phyloP scores from a whole-genome alignment of 2,329 filamentous ascomycete species.

The Amylocarpus encephaloides region DNA sequence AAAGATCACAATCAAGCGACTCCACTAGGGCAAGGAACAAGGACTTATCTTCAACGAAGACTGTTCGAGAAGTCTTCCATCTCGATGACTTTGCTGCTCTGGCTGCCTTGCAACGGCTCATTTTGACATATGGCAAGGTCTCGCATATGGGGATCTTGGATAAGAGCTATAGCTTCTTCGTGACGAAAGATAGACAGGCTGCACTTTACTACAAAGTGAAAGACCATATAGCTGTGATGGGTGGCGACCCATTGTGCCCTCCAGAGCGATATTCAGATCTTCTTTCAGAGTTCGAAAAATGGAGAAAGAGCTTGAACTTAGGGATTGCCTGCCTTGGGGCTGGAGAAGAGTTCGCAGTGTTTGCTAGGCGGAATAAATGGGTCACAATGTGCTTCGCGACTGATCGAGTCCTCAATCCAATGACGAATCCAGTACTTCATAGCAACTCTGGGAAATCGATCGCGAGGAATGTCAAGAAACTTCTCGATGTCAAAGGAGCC shows the following conservation, averaged over 20 bases:
- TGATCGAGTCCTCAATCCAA: conserved; percentile 36
- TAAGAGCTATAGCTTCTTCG: conserved; percentile 36
- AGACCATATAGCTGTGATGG: conserved; percentile 34
- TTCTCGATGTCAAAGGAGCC: conserved; percentile 33
- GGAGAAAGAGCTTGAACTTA: conserved; percentile 14
- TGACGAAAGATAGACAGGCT: conserved; percentile 32
- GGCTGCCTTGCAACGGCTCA: conserved; percentile 29
- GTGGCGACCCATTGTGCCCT: conserved; percentile 35
- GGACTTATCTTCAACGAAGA: no score
- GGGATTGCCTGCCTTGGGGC: conserved; percentile 35
- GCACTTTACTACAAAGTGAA: conserved; percentile 36
- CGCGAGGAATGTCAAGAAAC: conserved; percentile 32
- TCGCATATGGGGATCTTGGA: conserved; percentile 40
- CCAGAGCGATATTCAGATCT: conserved; percentile 23
- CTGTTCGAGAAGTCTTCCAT: conserved; percentile 21
- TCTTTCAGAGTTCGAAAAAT: not conserved
- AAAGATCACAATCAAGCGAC: no score
- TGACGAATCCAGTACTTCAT: conserved; percentile 34
- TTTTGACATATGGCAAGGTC: conserved; percentile 33
- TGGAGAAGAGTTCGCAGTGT: conserved; percentile 30
- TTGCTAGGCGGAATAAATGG: conserved; percentile 30
- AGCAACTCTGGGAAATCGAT: conserved; percentile 35
- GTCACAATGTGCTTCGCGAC: conserved; percentile 34
- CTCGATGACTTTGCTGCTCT: conserved; percentile 32
- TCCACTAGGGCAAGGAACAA: no score